Conservation (phyloP, 148 eudicot genomes). For the Silene conica region DNA sequence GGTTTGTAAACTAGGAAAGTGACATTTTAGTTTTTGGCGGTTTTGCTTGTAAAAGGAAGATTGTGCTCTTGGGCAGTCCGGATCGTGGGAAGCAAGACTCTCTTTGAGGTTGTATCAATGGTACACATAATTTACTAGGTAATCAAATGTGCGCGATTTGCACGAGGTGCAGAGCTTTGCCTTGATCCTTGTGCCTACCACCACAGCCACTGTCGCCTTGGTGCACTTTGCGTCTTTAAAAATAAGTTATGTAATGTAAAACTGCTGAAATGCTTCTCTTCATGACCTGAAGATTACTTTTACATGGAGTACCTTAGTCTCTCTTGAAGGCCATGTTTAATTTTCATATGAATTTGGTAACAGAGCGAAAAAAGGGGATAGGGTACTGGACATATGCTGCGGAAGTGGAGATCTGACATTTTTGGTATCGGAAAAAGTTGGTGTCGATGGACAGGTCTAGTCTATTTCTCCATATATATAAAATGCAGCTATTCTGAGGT, state of each 20-base stretch:
- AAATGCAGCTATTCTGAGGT: neutral
- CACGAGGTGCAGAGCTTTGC: too few species aligned
- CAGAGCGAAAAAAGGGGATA: constrained; percentile 79
- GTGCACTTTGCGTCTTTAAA: neutral
- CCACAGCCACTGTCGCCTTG: too few species aligned
- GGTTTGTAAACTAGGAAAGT: too few species aligned
- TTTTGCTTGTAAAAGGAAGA: neutral
- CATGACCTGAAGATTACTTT: neutral
- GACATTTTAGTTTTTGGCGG: too few species aligned
- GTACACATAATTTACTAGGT: too few species aligned
- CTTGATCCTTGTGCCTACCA: too few species aligned
- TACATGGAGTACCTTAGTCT: neutral
- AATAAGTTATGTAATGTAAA: neutral
- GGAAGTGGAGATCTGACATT: constrained; percentile 98
- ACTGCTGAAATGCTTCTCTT: neutral
- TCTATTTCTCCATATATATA: constrained; percentile 10
- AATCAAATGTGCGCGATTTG: too few species aligned
- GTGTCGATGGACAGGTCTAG: constrained; percentile 71
- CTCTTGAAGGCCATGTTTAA: neutral
- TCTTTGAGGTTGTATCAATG: too few species aligned
- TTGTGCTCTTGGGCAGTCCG: neutral
- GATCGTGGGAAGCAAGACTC: neutral
- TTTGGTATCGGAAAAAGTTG: constrained; percentile 81
- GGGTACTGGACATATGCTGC: constrained; percentile 84
- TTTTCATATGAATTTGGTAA: constrained; percentile 9